phyloP scores from a whole-genome alignment of 768 basidiomycete species.

The Clitopilus hobsonii region DNA sequence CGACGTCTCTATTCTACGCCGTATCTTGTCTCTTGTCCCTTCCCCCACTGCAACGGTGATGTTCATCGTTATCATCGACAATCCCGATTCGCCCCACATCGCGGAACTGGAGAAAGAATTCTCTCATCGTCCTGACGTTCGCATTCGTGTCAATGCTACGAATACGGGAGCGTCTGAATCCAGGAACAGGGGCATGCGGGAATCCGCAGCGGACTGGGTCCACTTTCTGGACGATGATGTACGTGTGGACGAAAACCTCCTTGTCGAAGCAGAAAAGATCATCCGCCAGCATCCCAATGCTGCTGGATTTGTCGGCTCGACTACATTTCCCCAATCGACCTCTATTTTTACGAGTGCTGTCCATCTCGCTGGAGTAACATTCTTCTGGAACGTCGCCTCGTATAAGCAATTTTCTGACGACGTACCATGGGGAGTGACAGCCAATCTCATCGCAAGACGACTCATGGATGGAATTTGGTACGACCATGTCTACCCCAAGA shows the following conservation, averaged over 20 bases:
- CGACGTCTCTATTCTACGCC: slow-evolving; percentile 34
- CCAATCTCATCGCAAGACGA: slow-evolving; percentile 51
- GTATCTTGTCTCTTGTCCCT: slow-evolving; percentile 36
- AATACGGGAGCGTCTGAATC: slow-evolving; percentile 52
- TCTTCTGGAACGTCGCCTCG: slow-evolving; percentile 57
- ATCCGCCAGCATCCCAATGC: slow-evolving; percentile 44
- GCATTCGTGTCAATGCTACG: slow-evolving; percentile 42
- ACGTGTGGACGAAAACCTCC: slow-evolving; percentile 32
- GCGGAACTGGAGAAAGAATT: slow-evolving; percentile 34
- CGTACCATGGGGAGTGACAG: slow-evolving; percentile 61
- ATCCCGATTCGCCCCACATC: slow-evolving; percentile 38
- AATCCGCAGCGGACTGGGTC: slow-evolving; percentile 54
- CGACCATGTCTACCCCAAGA: slow-evolving; percentile 50
- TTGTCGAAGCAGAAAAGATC: slow-evolving; percentile 39
- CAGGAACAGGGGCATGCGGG: slow-evolving; percentile 49
- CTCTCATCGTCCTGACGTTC: slow-evolving; percentile 41
- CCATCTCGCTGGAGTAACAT: slow-evolving; percentile 52
- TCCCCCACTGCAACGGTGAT: slow-evolving; percentile 40
- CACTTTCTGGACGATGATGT: slow-evolving; percentile 60
- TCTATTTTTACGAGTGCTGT: slow-evolving; percentile 48
- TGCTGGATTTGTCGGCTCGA: slow-evolving; percentile 51
- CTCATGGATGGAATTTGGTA: slow-evolving; percentile 41
- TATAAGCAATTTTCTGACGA: slow-evolving; percentile 35
- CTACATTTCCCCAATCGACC: slow-evolving; percentile 42
- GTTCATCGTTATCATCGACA: slow-evolving; percentile 57